Conservation (phyloP, 2,329 filamentous ascomycete genomes). For the Zymoseptoria crescenta region DNA sequence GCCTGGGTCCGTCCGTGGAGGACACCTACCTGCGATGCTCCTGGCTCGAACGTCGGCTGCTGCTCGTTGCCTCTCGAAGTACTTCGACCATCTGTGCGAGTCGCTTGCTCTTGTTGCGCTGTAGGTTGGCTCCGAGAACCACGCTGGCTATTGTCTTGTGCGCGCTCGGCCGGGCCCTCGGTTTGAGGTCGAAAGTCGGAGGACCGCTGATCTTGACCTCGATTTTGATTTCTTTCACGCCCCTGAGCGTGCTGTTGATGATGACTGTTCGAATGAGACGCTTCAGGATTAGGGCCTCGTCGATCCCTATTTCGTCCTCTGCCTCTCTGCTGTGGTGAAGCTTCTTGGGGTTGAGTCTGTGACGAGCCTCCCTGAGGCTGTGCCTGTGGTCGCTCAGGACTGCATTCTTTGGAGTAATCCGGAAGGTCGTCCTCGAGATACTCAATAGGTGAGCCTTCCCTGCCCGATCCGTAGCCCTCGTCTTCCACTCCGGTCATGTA, state of each 20-base stretch:
- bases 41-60: too few species aligned
- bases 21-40: background rate
- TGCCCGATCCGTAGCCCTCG: background rate
- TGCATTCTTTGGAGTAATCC: background rate
- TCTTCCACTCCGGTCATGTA: background rate
- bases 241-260: too few species aligned
- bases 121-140: too few species aligned
- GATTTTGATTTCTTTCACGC: too few species aligned
- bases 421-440: background rate
- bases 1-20: background rate
- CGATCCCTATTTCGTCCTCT: background rate
- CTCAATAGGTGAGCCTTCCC: background rate
- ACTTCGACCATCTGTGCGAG: background rate
- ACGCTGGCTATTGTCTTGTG: too few species aligned
- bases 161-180: too few species aligned
- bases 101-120: background rate
- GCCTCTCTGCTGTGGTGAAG: background rate
- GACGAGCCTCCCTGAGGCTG: background rate
- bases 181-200: too few species aligned
- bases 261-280: background rate
- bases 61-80: background rate
- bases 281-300: background rate
- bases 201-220: too few species aligned
- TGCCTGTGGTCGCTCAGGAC: background rate
- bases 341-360: background rate